Evolutionary conservation across 352 stramenopile species (phyloP), one percentile per base, ranked within the genome.

Genomic region (Thalassiosira oceanica): DNA sequence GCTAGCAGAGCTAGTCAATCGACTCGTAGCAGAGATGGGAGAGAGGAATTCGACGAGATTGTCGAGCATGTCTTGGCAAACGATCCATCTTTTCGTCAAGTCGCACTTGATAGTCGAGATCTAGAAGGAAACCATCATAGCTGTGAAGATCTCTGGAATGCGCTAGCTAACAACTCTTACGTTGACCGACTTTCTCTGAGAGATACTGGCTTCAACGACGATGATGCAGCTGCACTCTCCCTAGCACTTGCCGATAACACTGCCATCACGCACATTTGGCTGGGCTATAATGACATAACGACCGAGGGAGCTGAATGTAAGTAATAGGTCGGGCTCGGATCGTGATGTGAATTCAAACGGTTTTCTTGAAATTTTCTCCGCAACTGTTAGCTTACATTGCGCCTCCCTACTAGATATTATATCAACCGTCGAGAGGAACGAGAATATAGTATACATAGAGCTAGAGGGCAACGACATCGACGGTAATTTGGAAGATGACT

Each of bases 301-400:
- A 57, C 51, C 21, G 57, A 77, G 13, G 66, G 56, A 21, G 66
- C 49, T 27, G 58, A 77, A 61, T 77, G n/a, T n/a, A n/a, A n/a
- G n/a, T n/a, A n/a, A n/a, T n/a, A n/a, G n/a, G n/a, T n/a, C n/a
- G n/a, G 54, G n/a, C n/a, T n/a, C n/a, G n/a, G n/a, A n/a, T n/a
- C n/a, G n/a, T n/a, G n/a, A n/a, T n/a, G n/a, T n/a, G n/a, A n/a
- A n/a, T n/a, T n/a, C n/a, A n/a, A n/a, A n/a, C n/a, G n/a, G n/a
- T n/a, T n/a, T n/a, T n/a, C n/a, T n/a, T n/a, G n/a, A n/a, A n/a
- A n/a, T n/a, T n/a, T n/a, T n/a, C n/a, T n/a, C n/a, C n/a, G n/a
- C 54, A 44, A 64, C 41, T 54, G 13, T 13, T 1, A 33, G 26
- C 54, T 44, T 64, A 35, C 35, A 11, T 41, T 42, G 15, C 11